These are phyloP conservation scores for Chytriomyces sp. DNA, from an alignment of 192 early-diverging fungal species.

Conservation along the genomic window DNA sequence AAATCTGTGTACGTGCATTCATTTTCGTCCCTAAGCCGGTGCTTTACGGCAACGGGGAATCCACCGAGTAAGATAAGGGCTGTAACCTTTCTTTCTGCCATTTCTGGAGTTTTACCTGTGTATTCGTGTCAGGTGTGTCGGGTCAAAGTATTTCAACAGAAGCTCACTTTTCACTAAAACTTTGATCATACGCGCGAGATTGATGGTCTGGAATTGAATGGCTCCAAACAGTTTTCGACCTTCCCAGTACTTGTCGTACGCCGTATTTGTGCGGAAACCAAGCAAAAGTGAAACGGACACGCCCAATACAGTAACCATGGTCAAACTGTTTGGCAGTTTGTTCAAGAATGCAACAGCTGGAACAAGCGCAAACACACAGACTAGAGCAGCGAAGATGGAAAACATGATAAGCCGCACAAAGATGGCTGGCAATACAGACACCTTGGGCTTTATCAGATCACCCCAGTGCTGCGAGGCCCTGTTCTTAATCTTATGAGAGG, in stretches of 20 bases:
- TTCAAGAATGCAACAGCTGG: slow-evolving; percentile 23
- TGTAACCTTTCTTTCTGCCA: slow-evolving; percentile 53
- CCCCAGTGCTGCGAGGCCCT: slow-evolving; percentile 20
- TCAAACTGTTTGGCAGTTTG: slow-evolving; percentile 35
- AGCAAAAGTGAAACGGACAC: slow-evolving; percentile 30
- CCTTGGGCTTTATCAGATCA: slow-evolving; percentile 7
- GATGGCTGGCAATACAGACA: slow-evolving; percentile 20
- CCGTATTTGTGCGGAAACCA: slow-evolving; percentile 16
- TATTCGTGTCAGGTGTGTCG: neutral
- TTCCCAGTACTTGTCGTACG: slow-evolving; percentile 35
- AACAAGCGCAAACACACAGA: slow-evolving; percentile 30
- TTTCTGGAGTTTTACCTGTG: neutral
- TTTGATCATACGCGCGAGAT: slow-evolving; percentile 3
- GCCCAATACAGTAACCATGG: slow-evolving; percentile 47
- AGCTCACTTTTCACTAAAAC: neutral
- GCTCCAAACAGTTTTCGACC: slow-evolving; percentile 26
- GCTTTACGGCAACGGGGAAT: slow-evolving; percentile 74
- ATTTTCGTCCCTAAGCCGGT: slow-evolving; percentile 65
- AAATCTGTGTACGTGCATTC: slow-evolving; percentile 63
- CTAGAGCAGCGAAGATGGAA: slow-evolving; percentile 9
- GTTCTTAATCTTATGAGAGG: neutral
- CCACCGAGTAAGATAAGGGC: slow-evolving; percentile 72
- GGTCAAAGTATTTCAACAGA: neutral
- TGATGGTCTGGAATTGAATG: slow-evolving; percentile 1
- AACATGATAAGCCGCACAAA: neutral